phyloP scores from a whole-genome alignment of 495 filamentous ascomycete genomes.

The Hypoxylon crocopeplum region DNA sequence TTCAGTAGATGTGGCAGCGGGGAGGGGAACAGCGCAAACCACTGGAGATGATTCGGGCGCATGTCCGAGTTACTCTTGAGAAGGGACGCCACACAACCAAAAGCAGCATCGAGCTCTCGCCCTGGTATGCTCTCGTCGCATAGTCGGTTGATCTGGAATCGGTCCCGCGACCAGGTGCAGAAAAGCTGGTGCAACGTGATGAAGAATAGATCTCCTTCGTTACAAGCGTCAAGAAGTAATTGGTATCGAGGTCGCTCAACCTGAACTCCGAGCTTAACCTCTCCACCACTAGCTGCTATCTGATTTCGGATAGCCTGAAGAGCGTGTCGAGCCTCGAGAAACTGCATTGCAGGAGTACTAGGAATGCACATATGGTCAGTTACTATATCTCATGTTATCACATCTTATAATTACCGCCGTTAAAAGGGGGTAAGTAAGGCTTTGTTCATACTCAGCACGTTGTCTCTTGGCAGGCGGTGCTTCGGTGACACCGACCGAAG shows the following conservation, averaged over 20 bases:
- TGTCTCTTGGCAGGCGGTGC: constrained; percentile 37
- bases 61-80: constrained; percentile 52
- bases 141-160: constrained; percentile 15
- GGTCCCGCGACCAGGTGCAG: constrained; percentile 54
- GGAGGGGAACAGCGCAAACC: constrained; percentile 61
- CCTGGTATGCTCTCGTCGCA: constrained; percentile 6
- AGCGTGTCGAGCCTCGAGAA: constrained; percentile 19
- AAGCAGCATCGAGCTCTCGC: constrained; percentile 41
- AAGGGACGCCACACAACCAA: constrained; percentile 45
- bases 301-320: background rate
- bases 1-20: constrained; percentile 40
- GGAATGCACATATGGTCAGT: background rate
- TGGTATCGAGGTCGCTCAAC: constrained; percentile 61
- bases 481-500: background rate
- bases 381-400: background rate
- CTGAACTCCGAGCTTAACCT: constrained; percentile 2
- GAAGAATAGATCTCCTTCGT: constrained; percentile 64
- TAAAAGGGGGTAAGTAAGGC: background rate
- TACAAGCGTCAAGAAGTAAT: constrained; percentile 65
- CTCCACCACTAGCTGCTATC: constrained; percentile 14
- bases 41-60: constrained; percentile 48
- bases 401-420: background rate
- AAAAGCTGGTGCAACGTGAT: constrained; percentile 73
- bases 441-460: constrained; percentile 33
- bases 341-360: constrained; percentile 13